Evolutionary conservation across 345 rosid species (phyloP).

Genomic region (Aethionema arabicum): DNA sequence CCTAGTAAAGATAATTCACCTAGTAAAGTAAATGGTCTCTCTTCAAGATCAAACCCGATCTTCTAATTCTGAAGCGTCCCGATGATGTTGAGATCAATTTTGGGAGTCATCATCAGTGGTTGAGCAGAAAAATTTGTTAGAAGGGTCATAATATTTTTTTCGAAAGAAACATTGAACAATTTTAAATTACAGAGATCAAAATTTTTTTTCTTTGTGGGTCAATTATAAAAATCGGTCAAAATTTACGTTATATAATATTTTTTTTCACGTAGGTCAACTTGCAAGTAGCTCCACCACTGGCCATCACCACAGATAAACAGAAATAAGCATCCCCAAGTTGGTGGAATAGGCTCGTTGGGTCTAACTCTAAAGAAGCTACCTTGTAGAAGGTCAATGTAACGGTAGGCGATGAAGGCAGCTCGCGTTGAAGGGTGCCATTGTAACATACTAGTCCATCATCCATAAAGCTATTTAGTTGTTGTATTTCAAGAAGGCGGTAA

Average conservation of each 20-base stretch:
- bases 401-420: neutral
- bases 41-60: constrained; percentile 5
- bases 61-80: constrained; percentile 1
- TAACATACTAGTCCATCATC: neutral
- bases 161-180: too few relatives aligned
- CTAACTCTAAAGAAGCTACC: constrained; percentile 8
- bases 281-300: too few relatives aligned
- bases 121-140: too few relatives aligned
- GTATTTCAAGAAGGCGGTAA: neutral
- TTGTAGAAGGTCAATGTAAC: constrained; percentile 3
- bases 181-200: too few relatives aligned
- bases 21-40: neutral
- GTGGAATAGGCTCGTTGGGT: constrained; percentile 7
- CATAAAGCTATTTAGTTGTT: neutral
- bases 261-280: too few relatives aligned
- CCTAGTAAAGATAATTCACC: neutral
- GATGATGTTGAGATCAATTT: constrained; percentile 5
- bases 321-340: neutral
- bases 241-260: too few relatives aligned
- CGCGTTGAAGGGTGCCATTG: neutral
- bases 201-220: too few relatives aligned
- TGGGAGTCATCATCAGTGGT: neutral
- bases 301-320: constrained; percentile 6
- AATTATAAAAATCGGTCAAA: too few relatives aligned
- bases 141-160: too few relatives aligned